phyloP scores from a whole-genome alignment of 768 basidiomycete species.

The Calvatia gigantea region DNA sequence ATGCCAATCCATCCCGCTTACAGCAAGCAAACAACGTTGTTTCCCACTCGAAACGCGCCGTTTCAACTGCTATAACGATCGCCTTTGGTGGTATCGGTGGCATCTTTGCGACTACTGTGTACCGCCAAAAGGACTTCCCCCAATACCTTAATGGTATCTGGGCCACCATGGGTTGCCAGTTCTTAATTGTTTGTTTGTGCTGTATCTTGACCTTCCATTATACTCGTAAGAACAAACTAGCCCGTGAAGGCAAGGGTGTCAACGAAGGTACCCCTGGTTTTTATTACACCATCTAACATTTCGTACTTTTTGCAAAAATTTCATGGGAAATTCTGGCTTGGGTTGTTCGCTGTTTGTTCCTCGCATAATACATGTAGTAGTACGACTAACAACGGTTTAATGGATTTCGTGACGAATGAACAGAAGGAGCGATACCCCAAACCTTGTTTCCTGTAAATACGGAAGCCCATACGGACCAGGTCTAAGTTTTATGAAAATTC shows the following conservation, averaged over 20 bases:
- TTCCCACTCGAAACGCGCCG: conserved; percentile 35
- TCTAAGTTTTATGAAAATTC: too few relatives aligned
- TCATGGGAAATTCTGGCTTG: not conserved
- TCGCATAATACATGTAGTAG: not conserved
- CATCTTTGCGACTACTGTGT: conserved; percentile 35
- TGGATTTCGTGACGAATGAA: not conserved
- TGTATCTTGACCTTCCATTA: conserved; percentile 25
- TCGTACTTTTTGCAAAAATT: not conserved
- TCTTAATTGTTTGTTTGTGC: conserved; percentile 27
- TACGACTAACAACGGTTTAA: not conserved
- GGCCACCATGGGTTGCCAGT: conserved; percentile 33
- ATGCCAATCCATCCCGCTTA: not conserved
- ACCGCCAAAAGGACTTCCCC: conserved; percentile 32
- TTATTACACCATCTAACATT: conserved; percentile 33
- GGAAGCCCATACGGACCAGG: too few relatives aligned
- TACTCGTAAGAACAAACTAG: conserved; percentile 25
- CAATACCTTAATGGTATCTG: conserved; percentile 29
- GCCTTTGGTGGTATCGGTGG: conserved; percentile 36
- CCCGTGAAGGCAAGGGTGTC: conserved; percentile 27
- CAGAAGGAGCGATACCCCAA: too few relatives aligned
- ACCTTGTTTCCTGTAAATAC: too few relatives aligned
- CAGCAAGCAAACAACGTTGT: conserved; percentile 35
- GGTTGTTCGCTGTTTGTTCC: not conserved
- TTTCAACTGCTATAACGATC: conserved; percentile 33
- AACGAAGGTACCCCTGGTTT: conserved; percentile 36